phyloP scores from a whole-genome alignment of 106 monocot species.

The Amphibolis antarctica region DNA sequence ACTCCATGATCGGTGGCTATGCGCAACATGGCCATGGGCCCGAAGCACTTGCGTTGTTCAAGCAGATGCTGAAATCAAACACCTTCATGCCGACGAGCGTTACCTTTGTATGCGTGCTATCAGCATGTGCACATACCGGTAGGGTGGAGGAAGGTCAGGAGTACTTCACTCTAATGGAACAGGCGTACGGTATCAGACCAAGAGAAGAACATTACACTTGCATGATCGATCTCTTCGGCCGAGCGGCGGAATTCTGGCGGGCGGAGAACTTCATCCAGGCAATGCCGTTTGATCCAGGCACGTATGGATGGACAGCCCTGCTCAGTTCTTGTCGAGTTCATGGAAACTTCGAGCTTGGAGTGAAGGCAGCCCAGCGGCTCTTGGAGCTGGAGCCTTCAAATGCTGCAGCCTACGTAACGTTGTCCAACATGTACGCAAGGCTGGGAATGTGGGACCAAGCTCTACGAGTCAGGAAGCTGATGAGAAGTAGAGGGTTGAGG shows the following conservation, averaged over 20 bases:
- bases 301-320: constrained; percentile 38
- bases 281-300: constrained; percentile 41
- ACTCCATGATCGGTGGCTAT: constrained; percentile 51
- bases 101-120: constrained; percentile 51
- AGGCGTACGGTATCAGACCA: constrained; percentile 16
- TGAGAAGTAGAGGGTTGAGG: constrained; percentile 36
- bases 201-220: constrained; percentile 58
- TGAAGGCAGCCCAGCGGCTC: constrained; percentile 32
- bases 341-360: constrained; percentile 33
- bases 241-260: constrained; percentile 39
- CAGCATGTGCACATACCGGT: constrained; percentile 52
- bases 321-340: constrained; percentile 53
- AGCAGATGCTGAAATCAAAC: constrained; percentile 21
- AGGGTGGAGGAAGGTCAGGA: constrained; percentile 29
- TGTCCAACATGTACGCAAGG: constrained; percentile 40
- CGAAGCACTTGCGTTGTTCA: constrained; percentile 32
- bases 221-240: constrained; percentile 56
- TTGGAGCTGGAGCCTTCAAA: constrained; percentile 38
- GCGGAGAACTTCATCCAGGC: constrained; percentile 32
- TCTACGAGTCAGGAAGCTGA: constrained; percentile 26
- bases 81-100: constrained; percentile 24
- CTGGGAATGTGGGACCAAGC: constrained; percentile 38
- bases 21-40: constrained; percentile 37
- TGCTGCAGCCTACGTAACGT: constrained; percentile 40
- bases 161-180: constrained; percentile 40